Evolutionary conservation across 192 early-diverging fungal genomes (phyloP), one percentile per base, ranked within the genome.

Genomic region (Coemansia sp.): DNA sequence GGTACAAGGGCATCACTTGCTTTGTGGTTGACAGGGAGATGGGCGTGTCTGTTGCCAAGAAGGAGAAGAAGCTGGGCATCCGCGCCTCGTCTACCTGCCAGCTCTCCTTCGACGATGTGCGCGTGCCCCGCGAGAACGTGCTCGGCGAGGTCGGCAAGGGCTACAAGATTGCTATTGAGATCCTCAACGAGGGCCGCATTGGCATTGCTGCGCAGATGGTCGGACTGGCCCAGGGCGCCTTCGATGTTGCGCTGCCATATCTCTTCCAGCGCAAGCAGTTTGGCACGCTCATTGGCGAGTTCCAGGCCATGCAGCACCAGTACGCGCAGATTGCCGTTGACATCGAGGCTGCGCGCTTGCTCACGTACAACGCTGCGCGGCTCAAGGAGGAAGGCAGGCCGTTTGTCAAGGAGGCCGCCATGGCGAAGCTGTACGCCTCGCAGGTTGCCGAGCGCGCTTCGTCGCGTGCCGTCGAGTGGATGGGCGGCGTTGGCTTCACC

Each of bases 201-300:
- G 96, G 96, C 67, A 98, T 98, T 83, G 95, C 95, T 48, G 96
- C 95, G 16, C 96, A 98, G 77, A 98, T 99, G 97, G 77, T 98
- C 40, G 97, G 97, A 51, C 77, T 96, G 43, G 96, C 97, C 10
- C 96, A 97, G 82, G 97, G 97, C 45, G 94, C 90, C 13, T 91
- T 89, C 64, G 96, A 99, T 78, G 72, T 83, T 50, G 91, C 92
- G 11, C 65, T 98, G 74, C 92, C 93, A 16, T 99, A 99, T 79
- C 83, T 93, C 67, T 93, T 95, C 84, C 89, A 99, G 86, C 87
- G 97, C 69, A 94, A 97, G 87, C 94, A 95, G 87, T 99, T 99
- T 70, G 91, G 91, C 22, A 67, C 84, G 53, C 65, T 64, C 17
- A 92, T 99, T 55, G 95, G 90, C 62, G 86, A 88, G 64, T 99